These are phyloP conservation scores for Gymnopilus dilepis DNA, from an alignment of 768 basidiomycete species.

Conservation along the genomic window DNA sequence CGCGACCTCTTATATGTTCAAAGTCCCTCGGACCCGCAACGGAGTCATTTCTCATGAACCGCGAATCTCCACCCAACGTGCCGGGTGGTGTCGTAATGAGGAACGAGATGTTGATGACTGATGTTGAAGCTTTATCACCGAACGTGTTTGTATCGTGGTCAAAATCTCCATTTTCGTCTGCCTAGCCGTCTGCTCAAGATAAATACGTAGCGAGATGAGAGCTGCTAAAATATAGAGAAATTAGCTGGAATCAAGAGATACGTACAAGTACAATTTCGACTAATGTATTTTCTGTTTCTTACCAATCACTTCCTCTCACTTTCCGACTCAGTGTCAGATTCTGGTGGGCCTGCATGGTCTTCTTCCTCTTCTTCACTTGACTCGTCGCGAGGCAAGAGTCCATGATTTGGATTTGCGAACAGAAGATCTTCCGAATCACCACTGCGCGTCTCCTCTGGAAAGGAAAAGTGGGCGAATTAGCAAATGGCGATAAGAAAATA, in stretches of 20 bases:
- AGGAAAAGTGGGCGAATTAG: constrained; percentile 4
- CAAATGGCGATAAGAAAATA: neutral
- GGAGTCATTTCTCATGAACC: constrained; percentile 1
- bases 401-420: constrained; percentile 72
- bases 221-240: neutral
- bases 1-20: neutral
- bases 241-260: neutral
- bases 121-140: neutral
- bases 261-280: neutral
- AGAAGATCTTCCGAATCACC: constrained; percentile 63
- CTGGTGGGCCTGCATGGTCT: neutral
- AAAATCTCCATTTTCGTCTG: too few relatives aligned
- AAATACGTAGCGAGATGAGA: neutral
- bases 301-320: neutral
- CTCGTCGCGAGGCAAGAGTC: constrained; percentile 7
- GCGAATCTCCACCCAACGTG: too few relatives aligned
- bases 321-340: neutral
- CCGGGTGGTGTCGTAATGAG: neutral
- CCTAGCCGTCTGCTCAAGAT: neutral
- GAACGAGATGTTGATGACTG: neutral
- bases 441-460: constrained; percentile 28
- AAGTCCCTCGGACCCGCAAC: neutral
- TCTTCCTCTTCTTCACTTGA: constrained; percentile 26
- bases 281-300: neutral
- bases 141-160: neutral